These are phyloP conservation scores for Pecoramyces ruminantium DNA, from an alignment of 192 early-diverging fungal species.

Conservation along the genomic window DNA sequence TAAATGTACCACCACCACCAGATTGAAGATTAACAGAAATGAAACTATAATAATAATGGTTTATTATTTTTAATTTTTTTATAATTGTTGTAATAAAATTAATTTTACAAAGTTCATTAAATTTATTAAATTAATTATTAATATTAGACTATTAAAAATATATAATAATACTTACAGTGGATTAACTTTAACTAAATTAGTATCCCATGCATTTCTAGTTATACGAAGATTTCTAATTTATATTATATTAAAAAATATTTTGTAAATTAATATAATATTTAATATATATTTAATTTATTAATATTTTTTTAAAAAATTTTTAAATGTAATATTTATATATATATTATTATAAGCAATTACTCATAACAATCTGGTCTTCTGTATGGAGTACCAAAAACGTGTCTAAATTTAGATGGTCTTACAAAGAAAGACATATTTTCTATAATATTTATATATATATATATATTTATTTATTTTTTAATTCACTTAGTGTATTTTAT, in stretches of 20 bases:
- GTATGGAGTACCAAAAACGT: neutral
- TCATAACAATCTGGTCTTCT: neutral
- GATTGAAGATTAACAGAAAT: conserved; percentile 37
- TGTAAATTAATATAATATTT: too few species aligned
- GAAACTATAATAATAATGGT: conserved; percentile 17
- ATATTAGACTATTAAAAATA: too few species aligned
- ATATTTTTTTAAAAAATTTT: too few species aligned
- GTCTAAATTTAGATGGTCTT: neutral
- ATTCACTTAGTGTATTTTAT: too few species aligned
- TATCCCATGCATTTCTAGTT: conserved; percentile 87
- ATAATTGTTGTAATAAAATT: neutral
- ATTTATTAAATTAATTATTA: too few species aligned
- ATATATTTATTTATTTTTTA: too few species aligned
- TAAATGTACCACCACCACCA: conserved; percentile 73
- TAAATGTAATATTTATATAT: too few species aligned
- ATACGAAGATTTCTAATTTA: neutral
- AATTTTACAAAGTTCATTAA: too few species aligned
- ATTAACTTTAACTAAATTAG: conserved; percentile 89
- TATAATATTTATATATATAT: too few species aligned
- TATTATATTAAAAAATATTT: too few species aligned
- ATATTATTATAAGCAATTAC: neutral
- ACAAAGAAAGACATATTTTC: neutral
- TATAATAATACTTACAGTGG: conserved; percentile 45
- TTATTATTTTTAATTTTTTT: conserved; percentile 52
- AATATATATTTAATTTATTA: too few species aligned